Conservation (phyloP, 257 asterid species). For the Penstemon barbatus region DNA sequence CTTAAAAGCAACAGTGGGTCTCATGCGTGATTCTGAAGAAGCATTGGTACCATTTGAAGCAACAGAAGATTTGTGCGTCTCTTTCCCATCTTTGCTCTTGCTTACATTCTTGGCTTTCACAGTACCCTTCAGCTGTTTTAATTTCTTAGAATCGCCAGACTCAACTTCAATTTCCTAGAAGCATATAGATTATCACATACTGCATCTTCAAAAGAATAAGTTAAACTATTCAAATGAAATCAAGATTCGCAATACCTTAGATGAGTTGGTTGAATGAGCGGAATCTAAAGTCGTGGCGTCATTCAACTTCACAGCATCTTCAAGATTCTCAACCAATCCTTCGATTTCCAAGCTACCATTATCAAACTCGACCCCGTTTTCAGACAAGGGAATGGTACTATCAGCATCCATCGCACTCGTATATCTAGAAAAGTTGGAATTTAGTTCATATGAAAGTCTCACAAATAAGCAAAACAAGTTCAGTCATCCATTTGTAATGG, state of each 20-base stretch:
- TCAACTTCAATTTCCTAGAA: constrained; percentile 37
- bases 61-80: constrained; percentile 26
- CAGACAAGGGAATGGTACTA: constrained; percentile 32
- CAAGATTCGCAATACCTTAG: constrained; percentile 33
- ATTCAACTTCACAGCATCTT: constrained; percentile 35
- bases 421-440: constrained; percentile 25
- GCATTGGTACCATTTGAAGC: constrained; percentile 46
- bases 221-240: neutral
- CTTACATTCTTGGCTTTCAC: constrained; percentile 36
- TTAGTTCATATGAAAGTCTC: constrained; percentile 13
- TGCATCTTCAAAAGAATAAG: constrained; percentile 6
- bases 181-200: constrained; percentile 8
- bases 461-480: constrained; percentile 1
- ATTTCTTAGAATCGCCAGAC: constrained; percentile 30
- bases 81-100: constrained; percentile 43
- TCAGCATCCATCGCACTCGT: constrained; percentile 45
- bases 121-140: constrained; percentile 33
- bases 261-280: neutral
- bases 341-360: constrained; percentile 32
- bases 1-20: constrained; percentile 25
- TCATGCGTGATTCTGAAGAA: constrained; percentile 32
- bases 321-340: constrained; percentile 35
- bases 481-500: neutral
- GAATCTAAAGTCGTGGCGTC: constrained; percentile 10
- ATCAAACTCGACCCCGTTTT: constrained; percentile 32